These are phyloP conservation scores for Mollisiaceae sp. DNA, from an alignment of 2,329 filamentous ascomycete species.

Conservation along the genomic window DNA sequence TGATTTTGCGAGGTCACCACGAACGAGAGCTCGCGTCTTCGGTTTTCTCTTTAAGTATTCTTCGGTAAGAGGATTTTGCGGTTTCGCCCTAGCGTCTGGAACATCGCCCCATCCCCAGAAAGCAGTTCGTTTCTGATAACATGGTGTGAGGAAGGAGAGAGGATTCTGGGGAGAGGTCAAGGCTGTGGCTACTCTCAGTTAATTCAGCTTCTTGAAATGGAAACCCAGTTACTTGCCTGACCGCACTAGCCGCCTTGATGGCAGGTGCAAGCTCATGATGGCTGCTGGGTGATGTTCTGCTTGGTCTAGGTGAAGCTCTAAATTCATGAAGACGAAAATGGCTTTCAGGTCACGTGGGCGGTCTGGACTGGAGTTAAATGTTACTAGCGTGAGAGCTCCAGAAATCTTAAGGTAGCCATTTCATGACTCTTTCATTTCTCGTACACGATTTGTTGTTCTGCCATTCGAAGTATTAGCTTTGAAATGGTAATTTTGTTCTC, in stretches of 20 bases:
- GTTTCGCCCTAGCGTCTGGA: constrained; percentile 15
- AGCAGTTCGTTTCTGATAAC: constrained; percentile 37
- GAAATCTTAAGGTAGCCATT: not conserved
- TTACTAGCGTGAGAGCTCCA: not conserved
- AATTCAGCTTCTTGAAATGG: constrained; percentile 22
- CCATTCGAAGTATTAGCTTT: constrained; percentile 23
- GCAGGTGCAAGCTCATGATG: constrained; percentile 68
- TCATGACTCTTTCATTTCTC: not conserved
- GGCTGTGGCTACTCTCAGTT: constrained; percentile 36
- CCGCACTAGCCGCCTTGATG: constrained; percentile 63
- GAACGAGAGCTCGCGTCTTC: constrained; percentile 45
- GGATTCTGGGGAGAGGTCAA: constrained; percentile 47
- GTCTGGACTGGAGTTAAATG: constrained; percentile 9
- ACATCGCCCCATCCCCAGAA: constrained; percentile 11
- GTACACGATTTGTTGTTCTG: not conserved
- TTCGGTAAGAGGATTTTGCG: constrained; percentile 63
- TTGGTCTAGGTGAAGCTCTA: not conserved
- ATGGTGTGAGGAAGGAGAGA: constrained; percentile 42
- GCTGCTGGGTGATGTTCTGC: constrained; percentile 25
- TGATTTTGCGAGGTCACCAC: constrained; percentile 52
- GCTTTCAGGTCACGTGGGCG: constrained; percentile 5
- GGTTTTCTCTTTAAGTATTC: constrained; percentile 53
- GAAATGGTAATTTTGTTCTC: constrained; percentile 21
- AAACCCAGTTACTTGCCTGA: constrained; percentile 55
- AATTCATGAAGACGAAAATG: constrained; percentile 7